These are phyloP conservation scores for Kwoniella sp. DNA, from an alignment of 768 basidiomycete genomes.

Conservation along the genomic window DNA sequence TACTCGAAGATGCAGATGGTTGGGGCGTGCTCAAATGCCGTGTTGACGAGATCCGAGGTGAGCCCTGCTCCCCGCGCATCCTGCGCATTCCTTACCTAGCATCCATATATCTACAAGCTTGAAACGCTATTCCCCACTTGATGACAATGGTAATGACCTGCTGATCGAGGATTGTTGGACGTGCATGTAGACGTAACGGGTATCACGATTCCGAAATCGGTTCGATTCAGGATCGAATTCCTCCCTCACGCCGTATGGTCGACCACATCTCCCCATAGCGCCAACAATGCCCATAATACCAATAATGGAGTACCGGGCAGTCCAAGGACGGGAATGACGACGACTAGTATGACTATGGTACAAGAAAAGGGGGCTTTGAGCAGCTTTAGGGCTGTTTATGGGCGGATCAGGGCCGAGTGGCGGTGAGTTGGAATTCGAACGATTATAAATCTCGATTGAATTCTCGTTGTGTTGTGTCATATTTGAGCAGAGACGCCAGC, in stretches of 20 bases:
- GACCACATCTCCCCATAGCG: neutral
- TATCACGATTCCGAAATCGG: conserved; percentile 66
- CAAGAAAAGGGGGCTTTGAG: conserved; percentile 85
- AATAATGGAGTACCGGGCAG: conserved; percentile 9
- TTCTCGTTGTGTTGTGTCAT: too few species aligned
- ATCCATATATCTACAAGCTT: too few species aligned
- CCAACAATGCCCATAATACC: conserved; percentile 12
- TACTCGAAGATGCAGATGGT: conserved; percentile 66
- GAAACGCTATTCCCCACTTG: too few species aligned
- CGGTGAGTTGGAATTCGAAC: too few species aligned
- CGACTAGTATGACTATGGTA: conserved; percentile 66
- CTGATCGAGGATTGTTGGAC: too few species aligned
- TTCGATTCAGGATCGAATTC: conserved; percentile 81
- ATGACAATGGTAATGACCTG: too few species aligned
- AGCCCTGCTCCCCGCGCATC: conserved; percentile 24
- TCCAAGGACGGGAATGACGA: conserved; percentile 19
- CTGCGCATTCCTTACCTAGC: too few species aligned
- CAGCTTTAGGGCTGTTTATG: conserved; percentile 73
- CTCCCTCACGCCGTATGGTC: conserved; percentile 51
- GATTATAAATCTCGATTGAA: too few species aligned
- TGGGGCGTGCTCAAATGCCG: conserved; percentile 74
- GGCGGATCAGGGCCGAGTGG: conserved; percentile 70
- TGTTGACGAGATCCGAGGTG: conserved; percentile 66
- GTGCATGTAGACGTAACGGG: conserved; percentile 52
- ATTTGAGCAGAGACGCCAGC: too few species aligned